Evolutionary conservation across 192 early-diverging fungal species (phyloP).

Genomic region (Umbelopsis ramanniana): DNA sequence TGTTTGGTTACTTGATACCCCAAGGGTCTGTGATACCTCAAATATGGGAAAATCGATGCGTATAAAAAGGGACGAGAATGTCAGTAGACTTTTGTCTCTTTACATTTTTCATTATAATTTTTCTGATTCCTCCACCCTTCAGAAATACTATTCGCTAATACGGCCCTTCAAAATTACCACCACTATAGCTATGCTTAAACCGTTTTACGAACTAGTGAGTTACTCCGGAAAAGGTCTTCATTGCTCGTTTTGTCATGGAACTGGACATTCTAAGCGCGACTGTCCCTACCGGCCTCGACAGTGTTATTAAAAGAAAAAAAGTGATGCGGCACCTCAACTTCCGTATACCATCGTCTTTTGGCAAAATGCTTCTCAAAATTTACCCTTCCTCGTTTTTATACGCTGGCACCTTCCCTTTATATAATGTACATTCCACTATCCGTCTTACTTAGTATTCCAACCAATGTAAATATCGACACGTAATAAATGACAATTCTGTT

Average conservation of each 20-base stretch:
- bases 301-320: background rate
- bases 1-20: background rate
- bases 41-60: slow-evolving; percentile 7
- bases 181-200: background rate
- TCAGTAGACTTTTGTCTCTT: background rate
- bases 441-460: background rate
- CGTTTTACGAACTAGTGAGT: background rate
- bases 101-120: background rate
- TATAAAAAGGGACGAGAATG: slow-evolving; percentile 1
- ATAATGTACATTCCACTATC: slow-evolving; percentile 2
- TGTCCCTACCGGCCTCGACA: slow-evolving; percentile 17
- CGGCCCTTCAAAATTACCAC: background rate
- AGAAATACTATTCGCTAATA: no score
- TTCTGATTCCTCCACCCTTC: background rate
- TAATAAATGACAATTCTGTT: no score
- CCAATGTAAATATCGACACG: background rate
- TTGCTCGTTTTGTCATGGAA: background rate
- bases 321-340: no score
- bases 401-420: background rate
- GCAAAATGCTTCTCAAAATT: background rate
- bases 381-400: background rate
- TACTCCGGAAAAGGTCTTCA: slow-evolving; percentile 15
- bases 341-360: no score
- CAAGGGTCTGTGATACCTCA: slow-evolving; percentile 5
- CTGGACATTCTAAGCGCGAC: slow-evolving; percentile 10